Base-by-base conservation (phyloP, 768 basidiomycete genomes). In the Pholiota conissans region DNA sequence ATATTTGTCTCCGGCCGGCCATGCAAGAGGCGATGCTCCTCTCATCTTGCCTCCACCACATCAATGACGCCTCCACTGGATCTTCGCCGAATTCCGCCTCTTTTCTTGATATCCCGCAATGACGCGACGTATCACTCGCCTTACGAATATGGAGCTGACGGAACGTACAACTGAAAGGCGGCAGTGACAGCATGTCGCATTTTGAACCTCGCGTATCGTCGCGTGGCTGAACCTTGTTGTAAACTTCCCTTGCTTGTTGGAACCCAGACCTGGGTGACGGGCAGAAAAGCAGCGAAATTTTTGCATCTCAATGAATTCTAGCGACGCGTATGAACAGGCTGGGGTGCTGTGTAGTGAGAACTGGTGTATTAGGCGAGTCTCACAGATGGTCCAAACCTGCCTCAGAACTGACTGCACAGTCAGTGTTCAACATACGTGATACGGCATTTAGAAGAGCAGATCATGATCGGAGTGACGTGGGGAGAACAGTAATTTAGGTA, bases 401-500 rank as follows among this genome's bases (percentile, higher is more conserved):
- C 24, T 24, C 42, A 45, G 42, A 22, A 26, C 20, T 22, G 22
- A 10, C 42, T 22, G 18, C 18, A 20, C 42, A 24, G 20, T 4
- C 5, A 20, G 24, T 7, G 22, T 22, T 32, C 30, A 13, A 32
- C 30, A 32, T 32, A n/a, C 30, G 40, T 42, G 22, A 10, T 24
- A 22, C 10, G 18, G 45, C 27, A 2, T 13, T 20, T 18, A n/a
- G n/a, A 11, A 47, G 16, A 14, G 4, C 20, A 22, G 49, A 50
- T 50, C 49, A 50, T 35, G 49, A 35, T 50, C 49, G 49, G 49
- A 30, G 34, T 50, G 49, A 32, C 30, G 28, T 49, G 48, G 48
- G 28, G 48, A 29, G 48, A 49, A 28, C 20, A 40, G 39, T 3
- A 18, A 9, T 45, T 45, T 26, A 20, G 42, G 20, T 20, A 45